Conservation (phyloP, 371 early-diverging fungal species). For the Fennellomyces sp. region DNA sequence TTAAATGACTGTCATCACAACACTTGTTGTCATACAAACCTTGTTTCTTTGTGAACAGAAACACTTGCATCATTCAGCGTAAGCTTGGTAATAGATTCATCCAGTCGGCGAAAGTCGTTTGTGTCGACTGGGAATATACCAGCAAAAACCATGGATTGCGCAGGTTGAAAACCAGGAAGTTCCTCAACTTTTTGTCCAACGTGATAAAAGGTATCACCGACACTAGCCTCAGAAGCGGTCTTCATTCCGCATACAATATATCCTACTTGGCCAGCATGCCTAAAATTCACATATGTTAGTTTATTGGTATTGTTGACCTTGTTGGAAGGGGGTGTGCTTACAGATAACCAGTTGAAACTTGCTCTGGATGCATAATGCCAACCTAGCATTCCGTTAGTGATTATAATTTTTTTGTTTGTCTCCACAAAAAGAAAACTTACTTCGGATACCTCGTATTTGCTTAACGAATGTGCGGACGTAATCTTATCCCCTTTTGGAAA, state of each 20-base stretch:
- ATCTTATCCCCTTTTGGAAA: constrained; percentile 75
- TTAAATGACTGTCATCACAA: background rate
- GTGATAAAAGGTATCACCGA: constrained; percentile 96
- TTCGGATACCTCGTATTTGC: constrained; percentile 87
- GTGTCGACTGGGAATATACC: constrained; percentile 94
- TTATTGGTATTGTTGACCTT: background rate
- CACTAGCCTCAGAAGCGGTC: constrained; percentile 86
- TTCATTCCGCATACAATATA: constrained; percentile 94
- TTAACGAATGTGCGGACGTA: constrained; percentile 73
- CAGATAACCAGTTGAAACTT: constrained; percentile 72
- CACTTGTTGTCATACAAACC: constrained; percentile 19
- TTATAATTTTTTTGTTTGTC: background rate
- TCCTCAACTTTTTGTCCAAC: constrained; percentile 61
- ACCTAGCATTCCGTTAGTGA: too few species aligned
- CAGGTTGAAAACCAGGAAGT: constrained; percentile 92
- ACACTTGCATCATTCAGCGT: constrained; percentile 96
- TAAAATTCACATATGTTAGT: constrained; percentile 16
- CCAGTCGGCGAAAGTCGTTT: constrained; percentile 82
- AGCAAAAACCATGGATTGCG: constrained; percentile 92
- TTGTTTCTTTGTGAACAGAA: constrained; percentile 85
- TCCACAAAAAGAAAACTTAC: constrained; percentile 14
- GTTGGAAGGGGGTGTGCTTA: constrained; percentile 56
- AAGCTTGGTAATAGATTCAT: constrained; percentile 90
- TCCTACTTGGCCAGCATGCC: constrained; percentile 95
- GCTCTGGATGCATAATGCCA: constrained; percentile 97